Evolutionary conservation across 208 protist species (phyloP), one percentile per base, ranked within the genome.

Genomic region (Acanthamoeba triangularis): DNA sequence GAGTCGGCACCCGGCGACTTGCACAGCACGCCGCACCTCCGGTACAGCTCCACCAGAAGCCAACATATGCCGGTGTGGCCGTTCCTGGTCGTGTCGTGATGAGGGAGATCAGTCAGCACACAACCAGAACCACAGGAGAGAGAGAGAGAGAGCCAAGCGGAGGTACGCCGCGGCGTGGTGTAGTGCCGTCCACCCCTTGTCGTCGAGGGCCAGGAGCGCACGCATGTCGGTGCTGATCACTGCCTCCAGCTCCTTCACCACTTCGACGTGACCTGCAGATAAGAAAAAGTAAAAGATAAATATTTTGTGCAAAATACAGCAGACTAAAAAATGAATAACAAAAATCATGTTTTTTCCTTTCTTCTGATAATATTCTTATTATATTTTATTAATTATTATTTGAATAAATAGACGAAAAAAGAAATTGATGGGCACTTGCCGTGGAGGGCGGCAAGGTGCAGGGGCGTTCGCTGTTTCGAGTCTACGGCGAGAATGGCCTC

Each of bases 161-260:
- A 28, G 13, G 69, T 44, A 80, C 69, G 69, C 25, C 14, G 69
- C 69, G 35, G 69, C 69, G 3, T 47, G 14, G 13, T 80, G 69
- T 80, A 80, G 69, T 5, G 69, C 35, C 18, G 69, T 80, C 69
- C 69, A 80, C 28, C 69, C 69, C 69, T 80, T 80, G 69, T 33
- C 69, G 69, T 80, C 69, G 25, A 20, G 33, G 13, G 69, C 69
- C 7, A 47, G n/a, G 7, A 80, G 52, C 52, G 52, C 52, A 67
- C 20, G 13, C 20, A 61, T 25, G 13, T 67, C 61, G 25, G 3
- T 23, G 25, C 18, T 13, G 61, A 67, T 67, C 52, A 80, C 69
- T 33, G 69, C 11, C 35, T n/a, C 13, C 33, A 80, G 33, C 69
- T 80, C 69, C 23, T 80, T 47, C 35, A 80, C 35, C 8, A 80